Conservation (phyloP, 768 basidiomycete genomes). For the Clavulina sp. region DNA sequence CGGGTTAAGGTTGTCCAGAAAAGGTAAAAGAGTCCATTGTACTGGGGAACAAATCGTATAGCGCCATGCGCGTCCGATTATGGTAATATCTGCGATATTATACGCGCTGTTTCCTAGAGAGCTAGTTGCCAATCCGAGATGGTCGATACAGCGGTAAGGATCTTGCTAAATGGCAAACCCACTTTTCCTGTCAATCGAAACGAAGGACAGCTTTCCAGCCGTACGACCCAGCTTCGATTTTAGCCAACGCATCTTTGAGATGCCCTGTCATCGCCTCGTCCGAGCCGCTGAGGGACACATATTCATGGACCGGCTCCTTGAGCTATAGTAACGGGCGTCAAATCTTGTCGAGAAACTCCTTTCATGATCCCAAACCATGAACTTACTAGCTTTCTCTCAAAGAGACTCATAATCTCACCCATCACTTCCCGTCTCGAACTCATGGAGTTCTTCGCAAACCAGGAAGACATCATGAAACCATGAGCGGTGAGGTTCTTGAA, state of each 20-base stretch:
- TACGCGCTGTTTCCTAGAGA: too few species aligned
- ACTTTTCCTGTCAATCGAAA: not conserved
- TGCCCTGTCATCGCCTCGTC: slow-evolving; percentile 22
- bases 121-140: too few species aligned
- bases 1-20: too few species aligned
- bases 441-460: slow-evolving; percentile 37
- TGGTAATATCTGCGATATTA: too few species aligned
- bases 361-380: not conserved
- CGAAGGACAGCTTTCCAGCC: slow-evolving; percentile 34
- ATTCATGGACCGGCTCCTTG: slow-evolving; percentile 48
- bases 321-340: slow-evolving; percentile 31
- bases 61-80: too few species aligned
- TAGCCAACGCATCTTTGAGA: slow-evolving; percentile 22
- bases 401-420: slow-evolving; percentile 32
- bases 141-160: too few species aligned
- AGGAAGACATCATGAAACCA: slow-evolving; percentile 65
- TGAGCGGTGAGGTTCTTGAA: slow-evolving; percentile 65
- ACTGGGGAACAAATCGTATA: too few species aligned
- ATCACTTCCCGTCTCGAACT: slow-evolving; percentile 37
- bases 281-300: slow-evolving; percentile 35
- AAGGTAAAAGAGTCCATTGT: too few species aligned
- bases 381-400: slow-evolving; percentile 35
- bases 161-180: not conserved
- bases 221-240: slow-evolving; percentile 22
- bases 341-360: too few species aligned